These are phyloP conservation scores for Hemerocallis citrina DNA, from an alignment of 106 monocot species.

Conservation along the genomic window DNA sequence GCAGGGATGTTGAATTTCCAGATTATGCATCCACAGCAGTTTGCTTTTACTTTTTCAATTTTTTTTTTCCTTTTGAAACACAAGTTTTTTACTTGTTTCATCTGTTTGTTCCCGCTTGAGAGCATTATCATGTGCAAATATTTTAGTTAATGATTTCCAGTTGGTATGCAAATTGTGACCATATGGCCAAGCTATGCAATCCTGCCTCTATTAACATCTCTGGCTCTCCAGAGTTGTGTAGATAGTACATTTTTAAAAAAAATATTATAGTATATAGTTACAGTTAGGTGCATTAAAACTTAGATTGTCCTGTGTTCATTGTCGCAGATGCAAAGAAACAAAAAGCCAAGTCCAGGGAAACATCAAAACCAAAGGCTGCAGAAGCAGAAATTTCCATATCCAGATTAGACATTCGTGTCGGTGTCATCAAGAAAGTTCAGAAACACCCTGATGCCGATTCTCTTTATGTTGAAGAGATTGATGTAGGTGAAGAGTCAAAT, in stretches of 20 bases:
- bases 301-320: neutral
- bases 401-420: constrained; percentile 83
- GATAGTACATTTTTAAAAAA: too few relatives aligned
- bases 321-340: constrained; percentile 52
- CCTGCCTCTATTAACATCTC: too few relatives aligned
- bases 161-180: neutral
- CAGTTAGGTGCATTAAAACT: neutral
- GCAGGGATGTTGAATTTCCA: neutral
- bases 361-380: constrained; percentile 51
- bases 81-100: neutral
- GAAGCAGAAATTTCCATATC: constrained; percentile 64
- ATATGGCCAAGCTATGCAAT: neutral
- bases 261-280: neutral
- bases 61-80: too few relatives aligned
- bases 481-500: constrained; percentile 74
- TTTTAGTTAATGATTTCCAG: neutral
- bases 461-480: constrained; percentile 95
- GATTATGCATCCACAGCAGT: neutral
- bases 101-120: neutral
- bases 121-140: neutral
- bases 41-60: too few relatives aligned
- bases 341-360: constrained; percentile 31
- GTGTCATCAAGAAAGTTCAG: constrained; percentile 72
- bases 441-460: constrained; percentile 98
- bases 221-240: too few relatives aligned